Base-by-base conservation (phyloP, 441 rosid genomes). In the Viola pubescens region DNA sequence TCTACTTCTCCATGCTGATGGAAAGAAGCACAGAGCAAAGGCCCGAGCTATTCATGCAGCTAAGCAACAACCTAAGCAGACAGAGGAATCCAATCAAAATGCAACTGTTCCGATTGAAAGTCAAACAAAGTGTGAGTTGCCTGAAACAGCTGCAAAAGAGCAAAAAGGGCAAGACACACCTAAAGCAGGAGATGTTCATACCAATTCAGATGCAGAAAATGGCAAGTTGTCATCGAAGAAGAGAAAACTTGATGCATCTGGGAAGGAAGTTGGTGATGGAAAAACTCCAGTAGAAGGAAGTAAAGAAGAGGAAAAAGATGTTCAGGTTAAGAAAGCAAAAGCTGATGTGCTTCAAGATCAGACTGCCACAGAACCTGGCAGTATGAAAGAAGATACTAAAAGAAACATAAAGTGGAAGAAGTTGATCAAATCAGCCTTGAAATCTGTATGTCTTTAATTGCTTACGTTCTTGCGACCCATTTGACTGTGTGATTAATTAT, bases 21-120 rank as follows among this genome's bases (percentile, higher is more conserved):
- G 98, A 56, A 92, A 92, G 84, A 92, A 87, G 80, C 98, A 92
- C 63, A 63, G 82, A 67, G 83, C 77, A n/a, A 89, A 88, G 73
- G 96, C 89, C 11, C 71, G 86, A 53, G 92, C 84, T 40, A 70
- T 79, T 63, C 91, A 84, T 81, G 82, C 86, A 54, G 73, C 81
- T 49, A 80, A 73, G 56, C 88, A 79, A 52, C 79, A 67, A 66
- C 69, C 79, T 67, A 73, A 78, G 54, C 76, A 67, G 63, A 66
- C 62, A 4, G 85, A 74, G 63, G 80, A 70, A 53, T 58, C 82
- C 37, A 66, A 60, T 51, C 68, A 66, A n/a, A 79, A 74, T 48
- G n/a, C 63, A 13, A 67, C 73, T 58, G 77, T 54, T 71, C 60
- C 75, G 9, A 14, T 10, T 54, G 81, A 67, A 58, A 79, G 67